phyloP scores from a whole-genome alignment of 2,329 filamentous ascomycete genomes.

The Ophiostoma sp. region DNA sequence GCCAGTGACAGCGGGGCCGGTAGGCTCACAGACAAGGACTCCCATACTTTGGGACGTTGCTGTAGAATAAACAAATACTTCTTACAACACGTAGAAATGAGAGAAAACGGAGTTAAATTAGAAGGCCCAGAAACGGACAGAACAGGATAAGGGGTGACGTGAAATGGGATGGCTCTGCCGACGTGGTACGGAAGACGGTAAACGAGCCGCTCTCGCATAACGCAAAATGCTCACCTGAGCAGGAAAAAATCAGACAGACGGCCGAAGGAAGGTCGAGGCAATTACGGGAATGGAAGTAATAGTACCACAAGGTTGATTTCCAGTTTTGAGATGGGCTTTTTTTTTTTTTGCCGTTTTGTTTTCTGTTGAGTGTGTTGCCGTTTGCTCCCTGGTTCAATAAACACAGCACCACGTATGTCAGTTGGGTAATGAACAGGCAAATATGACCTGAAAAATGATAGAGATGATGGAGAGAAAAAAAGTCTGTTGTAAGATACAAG shows the following conservation, averaged over 20 bases:
- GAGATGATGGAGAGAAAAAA: too few relatives aligned
- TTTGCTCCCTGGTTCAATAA: neutral
- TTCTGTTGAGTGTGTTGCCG: neutral
- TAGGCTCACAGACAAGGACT: neutral
- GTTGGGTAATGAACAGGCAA: neutral
- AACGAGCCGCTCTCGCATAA: constrained; percentile 19
- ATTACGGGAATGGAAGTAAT: neutral
- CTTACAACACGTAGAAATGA: neutral
- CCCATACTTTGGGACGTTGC: neutral
- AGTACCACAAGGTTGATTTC: neutral
- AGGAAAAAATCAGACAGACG: neutral
- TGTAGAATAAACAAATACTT: neutral
- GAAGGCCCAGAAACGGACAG: neutral
- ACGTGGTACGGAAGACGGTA: neutral
- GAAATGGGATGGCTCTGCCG: neutral
- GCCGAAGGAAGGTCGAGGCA: neutral
- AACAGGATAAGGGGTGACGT: neutral
- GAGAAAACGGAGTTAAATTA: neutral
- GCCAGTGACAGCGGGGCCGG: neutral
- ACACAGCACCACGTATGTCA: neutral
- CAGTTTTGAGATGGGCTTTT: neutral
- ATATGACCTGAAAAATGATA: neutral
- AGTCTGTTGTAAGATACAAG: neutral
- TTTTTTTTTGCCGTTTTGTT: too few relatives aligned
- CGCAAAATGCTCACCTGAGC: constrained; percentile 11